Conservation (phyloP, 768 basidiomycete species). For the Strobilomyces echinocephalus region DNA sequence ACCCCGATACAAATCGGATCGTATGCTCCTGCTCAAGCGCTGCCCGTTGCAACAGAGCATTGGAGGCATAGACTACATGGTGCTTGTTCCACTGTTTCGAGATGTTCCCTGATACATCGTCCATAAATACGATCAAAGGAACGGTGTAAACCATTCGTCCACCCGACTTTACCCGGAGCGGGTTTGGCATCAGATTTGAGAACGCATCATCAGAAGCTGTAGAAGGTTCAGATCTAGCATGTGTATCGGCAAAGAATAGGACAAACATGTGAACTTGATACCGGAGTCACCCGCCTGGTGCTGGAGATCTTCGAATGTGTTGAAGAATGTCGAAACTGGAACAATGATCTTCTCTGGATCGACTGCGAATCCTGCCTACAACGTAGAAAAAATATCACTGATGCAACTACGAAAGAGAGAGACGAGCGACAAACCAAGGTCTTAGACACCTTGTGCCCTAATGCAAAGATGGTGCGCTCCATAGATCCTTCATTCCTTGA, state of each 20-base stretch:
- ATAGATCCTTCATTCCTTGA: background rate
- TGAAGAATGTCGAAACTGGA: constrained; percentile 5
- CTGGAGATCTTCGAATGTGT: constrained; percentile 12
- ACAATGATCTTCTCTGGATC: constrained; percentile 6
- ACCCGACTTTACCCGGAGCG: background rate
- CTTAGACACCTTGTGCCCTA: constrained; percentile 4
- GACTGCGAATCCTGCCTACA: constrained; percentile 11
- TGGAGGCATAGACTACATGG: constrained; percentile 29
- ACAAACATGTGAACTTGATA: no score
- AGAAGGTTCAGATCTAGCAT: no score
- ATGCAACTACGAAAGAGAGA: no score
- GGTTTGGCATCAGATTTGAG: constrained; percentile 14
- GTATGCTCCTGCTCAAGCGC: constrained; percentile 30
- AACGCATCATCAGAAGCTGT: background rate
- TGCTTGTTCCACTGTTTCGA: constrained; percentile 33
- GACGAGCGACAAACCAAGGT: background rate
- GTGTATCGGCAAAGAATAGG: no score
- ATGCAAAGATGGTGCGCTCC: background rate
- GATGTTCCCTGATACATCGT: constrained; percentile 26
- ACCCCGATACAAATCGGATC: constrained; percentile 29
- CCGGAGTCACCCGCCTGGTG: background rate
- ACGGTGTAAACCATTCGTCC: constrained; percentile 17
- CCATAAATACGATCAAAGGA: constrained; percentile 28
- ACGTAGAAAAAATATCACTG: background rate
- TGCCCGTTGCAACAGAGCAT: constrained; percentile 26